phyloP scores from a whole-genome alignment of 306 rosid species.

The Carpinus fangiana region DNA sequence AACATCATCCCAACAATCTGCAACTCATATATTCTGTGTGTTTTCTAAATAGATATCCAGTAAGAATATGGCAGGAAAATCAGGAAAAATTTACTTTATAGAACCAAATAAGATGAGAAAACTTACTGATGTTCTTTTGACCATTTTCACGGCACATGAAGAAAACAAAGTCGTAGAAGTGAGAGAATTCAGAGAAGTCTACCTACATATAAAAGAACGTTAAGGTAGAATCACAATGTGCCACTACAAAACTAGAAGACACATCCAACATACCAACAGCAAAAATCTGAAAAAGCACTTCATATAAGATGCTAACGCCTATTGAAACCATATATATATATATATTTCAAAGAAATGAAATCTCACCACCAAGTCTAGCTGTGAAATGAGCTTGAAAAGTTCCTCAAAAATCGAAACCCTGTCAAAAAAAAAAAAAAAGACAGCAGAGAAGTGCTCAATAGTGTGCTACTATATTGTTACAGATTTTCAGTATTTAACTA shows the following conservation, averaged over 20 bases:
- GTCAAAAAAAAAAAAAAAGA: constrained; percentile 30
- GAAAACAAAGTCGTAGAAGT: constrained; percentile 90
- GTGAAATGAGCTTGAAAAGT: constrained; percentile 64
- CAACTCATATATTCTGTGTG: neutral
- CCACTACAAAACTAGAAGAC: constrained; percentile 16
- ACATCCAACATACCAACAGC: constrained; percentile 13
- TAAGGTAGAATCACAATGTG: constrained; percentile 21
- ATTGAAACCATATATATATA: too few species aligned
- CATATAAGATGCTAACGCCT: neutral
- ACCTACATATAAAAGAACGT: constrained; percentile 47
- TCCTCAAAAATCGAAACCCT: constrained; percentile 74
- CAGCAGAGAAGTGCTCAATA: constrained; percentile 15
- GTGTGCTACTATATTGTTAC: constrained; percentile 10
- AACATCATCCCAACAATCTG: constrained; percentile 14
- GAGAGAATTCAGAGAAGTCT: constrained; percentile 68
- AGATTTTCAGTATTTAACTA: constrained; percentile 21
- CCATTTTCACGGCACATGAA: constrained; percentile 89
- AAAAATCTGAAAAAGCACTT: neutral
- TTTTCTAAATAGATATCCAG: neutral
- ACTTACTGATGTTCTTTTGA: constrained; percentile 93
- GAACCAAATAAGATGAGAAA: neutral
- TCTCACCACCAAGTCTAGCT: constrained; percentile 61
- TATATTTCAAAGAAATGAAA: constrained; percentile 16
- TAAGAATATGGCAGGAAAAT: constrained; percentile 1
- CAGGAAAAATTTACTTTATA: constrained; percentile 13